Base-by-base conservation (phyloP, 306 rosid genomes). In the Lathyrus oleraceus region DNA sequence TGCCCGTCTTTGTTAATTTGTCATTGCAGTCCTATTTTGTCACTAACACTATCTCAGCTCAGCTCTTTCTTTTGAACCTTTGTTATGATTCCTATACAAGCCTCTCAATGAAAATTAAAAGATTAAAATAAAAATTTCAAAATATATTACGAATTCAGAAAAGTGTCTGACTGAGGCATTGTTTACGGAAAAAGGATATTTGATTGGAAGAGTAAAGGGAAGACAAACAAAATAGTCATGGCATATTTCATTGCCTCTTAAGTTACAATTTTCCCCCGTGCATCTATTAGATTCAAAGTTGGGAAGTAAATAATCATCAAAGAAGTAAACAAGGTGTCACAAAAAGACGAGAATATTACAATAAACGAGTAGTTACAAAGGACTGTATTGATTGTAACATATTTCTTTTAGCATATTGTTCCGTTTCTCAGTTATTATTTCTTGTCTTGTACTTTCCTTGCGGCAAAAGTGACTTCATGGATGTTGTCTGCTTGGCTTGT, bases 401-500 rank as follows among this genome's bases (percentile, higher is more conserved):
- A 76, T 58, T 56, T 48, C 59, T 44, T 44, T 56, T 35, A 62
- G 49, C 38, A 8, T 14, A 17, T 28, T 59, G 3, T 54, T 8
- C 38, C 48, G 35, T 68, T 66, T 35, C 81, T 43, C 36, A 67
- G 60, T 44, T 69, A 25, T 56, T 30, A 21, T 67, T 70, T 72
- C 6, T 38, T 35, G 28, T 62, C n/a, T 0, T 13, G 67, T 65
- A 10, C 65, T 73, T 52, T 40, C 32, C 65, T 74, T 76, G 75
- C 78, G 52, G 72, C 36, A 42, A 73, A 39, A 65, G 59, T 65
- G 28, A 61, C 30, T 65, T 8, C 56, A 15, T 20, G 70, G 76
- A 57, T 73, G 38, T n/a, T 70, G 39, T 74, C 39, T 68, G 16
- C 58, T 57, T 74, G 61, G 40, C 72, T 66, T 20, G 49, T 25